Conservation (phyloP, 177 flowering plant species). For the Telopea speciosissima region DNA sequence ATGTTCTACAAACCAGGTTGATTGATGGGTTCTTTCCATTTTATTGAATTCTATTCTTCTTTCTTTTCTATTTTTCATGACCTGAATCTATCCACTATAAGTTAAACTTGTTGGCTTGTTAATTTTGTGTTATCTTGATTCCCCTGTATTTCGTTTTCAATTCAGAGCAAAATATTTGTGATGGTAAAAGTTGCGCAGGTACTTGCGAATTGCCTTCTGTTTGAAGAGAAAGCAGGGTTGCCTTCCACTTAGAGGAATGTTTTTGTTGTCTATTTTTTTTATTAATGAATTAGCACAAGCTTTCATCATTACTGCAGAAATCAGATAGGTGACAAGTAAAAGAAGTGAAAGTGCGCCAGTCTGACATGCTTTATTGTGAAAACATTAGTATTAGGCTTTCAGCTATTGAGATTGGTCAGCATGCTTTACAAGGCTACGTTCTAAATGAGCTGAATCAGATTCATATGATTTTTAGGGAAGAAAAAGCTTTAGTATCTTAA, state of each 20-base stretch:
- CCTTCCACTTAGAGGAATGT: not conserved
- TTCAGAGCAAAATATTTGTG: not conserved
- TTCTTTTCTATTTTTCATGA: not conserved
- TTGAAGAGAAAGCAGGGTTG: not conserved
- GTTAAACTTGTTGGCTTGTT: not conserved
- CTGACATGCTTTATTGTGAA: too few species aligned
- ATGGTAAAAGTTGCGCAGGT: not conserved
- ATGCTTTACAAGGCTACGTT: not conserved
- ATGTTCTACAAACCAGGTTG: conserved; percentile 82
- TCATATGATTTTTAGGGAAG: not conserved
- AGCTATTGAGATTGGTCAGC: not conserved
- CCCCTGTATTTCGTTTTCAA: not conserved
- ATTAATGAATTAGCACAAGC: too few species aligned
- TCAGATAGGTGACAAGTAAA: too few species aligned
- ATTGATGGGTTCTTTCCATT: conserved; percentile 4
- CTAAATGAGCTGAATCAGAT: not conserved
- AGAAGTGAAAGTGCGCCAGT: too few species aligned
- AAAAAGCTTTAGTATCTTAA: not conserved
- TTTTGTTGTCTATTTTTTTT: too few species aligned
- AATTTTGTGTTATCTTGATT: not conserved
- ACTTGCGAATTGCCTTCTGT: not conserved
- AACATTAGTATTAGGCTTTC: too few species aligned
- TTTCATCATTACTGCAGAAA: too few species aligned
- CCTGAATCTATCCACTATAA: not conserved
- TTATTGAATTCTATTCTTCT: not conserved